These are phyloP conservation scores for Ceratocystis lukuohia DNA, from an alignment of 2,329 filamentous ascomycete species.

Conservation along the genomic window DNA sequence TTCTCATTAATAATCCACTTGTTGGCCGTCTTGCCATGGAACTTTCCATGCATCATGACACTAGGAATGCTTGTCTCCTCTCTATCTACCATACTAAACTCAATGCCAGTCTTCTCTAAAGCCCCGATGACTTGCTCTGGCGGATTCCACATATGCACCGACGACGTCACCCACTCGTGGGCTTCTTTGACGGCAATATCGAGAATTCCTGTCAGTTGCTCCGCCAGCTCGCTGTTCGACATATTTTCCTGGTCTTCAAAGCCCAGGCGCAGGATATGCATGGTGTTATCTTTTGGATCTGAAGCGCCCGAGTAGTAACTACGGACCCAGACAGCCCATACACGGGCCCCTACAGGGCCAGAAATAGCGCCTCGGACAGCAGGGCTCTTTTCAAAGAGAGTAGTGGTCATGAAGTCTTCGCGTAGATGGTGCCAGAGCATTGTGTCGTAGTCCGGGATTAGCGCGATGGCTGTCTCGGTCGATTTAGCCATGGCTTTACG, in stretches of 20 bases:
- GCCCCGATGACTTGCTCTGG: conserved; percentile 37
- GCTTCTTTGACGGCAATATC: conserved; percentile 57
- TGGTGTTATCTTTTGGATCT: conserved; percentile 45
- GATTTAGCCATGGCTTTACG: conserved; percentile 35
- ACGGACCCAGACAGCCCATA: conserved; percentile 63
- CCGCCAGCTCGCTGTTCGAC: conserved; percentile 32
- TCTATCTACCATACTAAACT: conserved; percentile 39
- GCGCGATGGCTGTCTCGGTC: conserved; percentile 31
- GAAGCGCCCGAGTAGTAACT: conserved; percentile 44
- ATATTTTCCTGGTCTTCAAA: conserved; percentile 42
- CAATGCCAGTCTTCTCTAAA: conserved; percentile 34
- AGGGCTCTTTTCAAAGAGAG: conserved; percentile 42
- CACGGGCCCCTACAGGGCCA: conserved; percentile 33
- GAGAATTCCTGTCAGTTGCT: conserved; percentile 50
- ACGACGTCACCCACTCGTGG: conserved; percentile 52
- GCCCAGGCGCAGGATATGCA: conserved; percentile 57
- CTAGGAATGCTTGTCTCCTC: conserved; percentile 57
- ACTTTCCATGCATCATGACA: conserved; percentile 48
- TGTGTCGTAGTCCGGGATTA: conserved; percentile 48
- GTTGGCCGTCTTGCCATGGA: conserved; percentile 26
- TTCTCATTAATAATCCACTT: conserved; percentile 69
- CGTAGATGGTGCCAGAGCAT: conserved; percentile 67
- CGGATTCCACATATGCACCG: conserved; percentile 77
- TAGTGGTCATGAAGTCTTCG: conserved; percentile 61
- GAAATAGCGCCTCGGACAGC: conserved; percentile 57